phyloP scores from a whole-genome alignment of 164 flowering plant species.

The Magnolia officinalis region DNA sequence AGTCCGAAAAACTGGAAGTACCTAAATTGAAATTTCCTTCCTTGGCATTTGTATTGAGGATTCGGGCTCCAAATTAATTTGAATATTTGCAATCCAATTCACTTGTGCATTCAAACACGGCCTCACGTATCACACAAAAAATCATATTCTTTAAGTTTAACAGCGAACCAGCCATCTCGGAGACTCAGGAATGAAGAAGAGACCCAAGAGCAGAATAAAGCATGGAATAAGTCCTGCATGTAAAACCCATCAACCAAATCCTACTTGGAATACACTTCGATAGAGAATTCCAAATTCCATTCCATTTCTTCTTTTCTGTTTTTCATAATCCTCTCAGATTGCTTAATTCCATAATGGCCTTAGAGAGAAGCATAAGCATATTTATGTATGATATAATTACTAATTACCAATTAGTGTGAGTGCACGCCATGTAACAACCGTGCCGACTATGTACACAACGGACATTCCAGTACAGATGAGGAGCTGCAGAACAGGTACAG shows the following conservation, averaged over 20 bases:
- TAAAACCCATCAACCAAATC: not conserved
- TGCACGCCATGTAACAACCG: conserved; percentile 67
- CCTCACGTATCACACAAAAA: too few species aligned
- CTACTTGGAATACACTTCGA: not conserved
- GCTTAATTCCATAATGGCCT: not conserved
- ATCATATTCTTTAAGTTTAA: not conserved
- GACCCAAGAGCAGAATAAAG: conserved; percentile 52
- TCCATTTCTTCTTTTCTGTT: not conserved
- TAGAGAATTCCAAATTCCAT: not conserved
- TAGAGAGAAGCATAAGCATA: not conserved
- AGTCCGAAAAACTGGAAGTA: too few species aligned
- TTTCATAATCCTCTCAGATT: not conserved
- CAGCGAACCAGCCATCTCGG: conserved; percentile 92
- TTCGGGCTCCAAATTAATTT: too few species aligned
- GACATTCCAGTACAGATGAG: conserved; percentile 65
- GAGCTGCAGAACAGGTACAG: conserved; percentile 38
- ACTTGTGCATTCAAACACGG: too few species aligned
- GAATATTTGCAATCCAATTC: too few species aligned
- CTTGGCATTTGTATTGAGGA: too few species aligned
- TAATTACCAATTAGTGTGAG: conserved; percentile 62
- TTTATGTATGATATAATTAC: not conserved
- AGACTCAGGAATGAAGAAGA: conserved; percentile 80
- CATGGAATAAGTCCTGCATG: conserved; percentile 77
- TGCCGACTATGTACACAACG: conserved; percentile 67
- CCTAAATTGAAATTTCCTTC: too few species aligned